phyloP scores from a whole-genome alignment of 805 yeast genomes.

The Huiozyma naganishii region DNA sequence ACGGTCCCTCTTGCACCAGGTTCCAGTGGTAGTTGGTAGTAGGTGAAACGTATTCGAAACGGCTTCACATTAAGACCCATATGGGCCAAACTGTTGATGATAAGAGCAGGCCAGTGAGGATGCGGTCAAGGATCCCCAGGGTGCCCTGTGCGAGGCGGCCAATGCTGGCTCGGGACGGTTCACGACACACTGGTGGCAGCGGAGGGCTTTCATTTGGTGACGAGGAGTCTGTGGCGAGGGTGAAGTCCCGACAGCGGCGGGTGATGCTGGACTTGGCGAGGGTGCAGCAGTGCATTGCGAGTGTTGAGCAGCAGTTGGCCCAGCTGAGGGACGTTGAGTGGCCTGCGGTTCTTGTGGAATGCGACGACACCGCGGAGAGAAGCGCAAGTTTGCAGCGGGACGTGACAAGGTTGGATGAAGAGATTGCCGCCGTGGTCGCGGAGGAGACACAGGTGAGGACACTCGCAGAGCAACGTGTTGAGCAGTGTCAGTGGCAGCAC shows the following conservation, averaged over 20 bases:
- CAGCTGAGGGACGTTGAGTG: not conserved
- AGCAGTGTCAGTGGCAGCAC: conserved; percentile 15
- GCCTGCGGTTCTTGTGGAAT: not conserved
- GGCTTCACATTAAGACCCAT: not conserved
- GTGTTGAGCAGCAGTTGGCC: conserved; percentile 15
- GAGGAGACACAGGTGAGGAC: conserved; percentile 2
- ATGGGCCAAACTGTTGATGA: no score
- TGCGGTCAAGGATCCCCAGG: not conserved
- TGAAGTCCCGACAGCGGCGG: conserved; percentile 25
- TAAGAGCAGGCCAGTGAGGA: not conserved
- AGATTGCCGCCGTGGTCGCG: not conserved
- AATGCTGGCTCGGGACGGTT: not conserved
- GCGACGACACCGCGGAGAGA: not conserved
- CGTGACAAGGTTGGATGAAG: not conserved
- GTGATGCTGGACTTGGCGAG: conserved; percentile 21
- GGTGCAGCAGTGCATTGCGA: conserved; percentile 19
- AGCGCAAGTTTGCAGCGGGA: not conserved
- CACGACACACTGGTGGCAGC: not conserved
- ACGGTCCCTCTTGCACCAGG: not conserved
- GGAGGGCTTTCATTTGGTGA: conserved; percentile 18
- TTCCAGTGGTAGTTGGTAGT: not conserved
- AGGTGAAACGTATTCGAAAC: conserved; percentile 1
- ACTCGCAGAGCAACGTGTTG: conserved; percentile 13
- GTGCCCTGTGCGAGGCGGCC: not conserved
- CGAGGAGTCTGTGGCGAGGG: conserved; percentile 23